These are phyloP conservation scores for Camellia granthamiana DNA, from an alignment of 148 eudicot species.

Conservation along the genomic window DNA sequence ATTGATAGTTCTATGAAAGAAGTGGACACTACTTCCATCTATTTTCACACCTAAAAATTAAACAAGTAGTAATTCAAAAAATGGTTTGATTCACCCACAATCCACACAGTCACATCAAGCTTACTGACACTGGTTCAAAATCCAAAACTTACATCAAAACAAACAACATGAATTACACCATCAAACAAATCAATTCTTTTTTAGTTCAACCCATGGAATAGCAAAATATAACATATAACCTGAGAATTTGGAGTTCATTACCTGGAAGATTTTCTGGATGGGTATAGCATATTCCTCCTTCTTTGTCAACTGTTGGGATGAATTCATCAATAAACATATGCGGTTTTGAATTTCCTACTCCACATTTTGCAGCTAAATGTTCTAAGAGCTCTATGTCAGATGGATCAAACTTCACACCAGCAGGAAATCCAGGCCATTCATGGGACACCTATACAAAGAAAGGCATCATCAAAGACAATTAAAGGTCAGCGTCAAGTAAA, in stretches of 20 bases:
- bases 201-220: neutral
- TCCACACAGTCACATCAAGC: neutral
- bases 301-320: conserved; percentile 58
- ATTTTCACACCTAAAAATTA: conserved; percentile 48
- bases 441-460: conserved; percentile 38
- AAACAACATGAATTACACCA: neutral
- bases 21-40: conserved; percentile 63
- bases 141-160: neutral
- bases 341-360: conserved; percentile 33
- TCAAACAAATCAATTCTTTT: neutral
- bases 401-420: conserved; percentile 76
- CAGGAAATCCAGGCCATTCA: conserved; percentile 80
- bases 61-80: neutral
- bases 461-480: neutral
- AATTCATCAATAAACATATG: conserved; percentile 67
- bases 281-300: conserved; percentile 66
- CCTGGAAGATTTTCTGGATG: conserved; percentile 81
- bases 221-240: neutral
- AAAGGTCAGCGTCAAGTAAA: neutral
- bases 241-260: conserved; percentile 18
- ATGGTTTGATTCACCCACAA: neutral
- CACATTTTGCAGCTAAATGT: conserved; percentile 62
- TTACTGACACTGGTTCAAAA: neutral
- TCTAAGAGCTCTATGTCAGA: conserved; percentile 59
- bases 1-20: conserved; percentile 62